Evolutionary conservation across 2,329 filamentous ascomycete genomes (phyloP).

Genomic region (Colletotrichum karsti): DNA sequence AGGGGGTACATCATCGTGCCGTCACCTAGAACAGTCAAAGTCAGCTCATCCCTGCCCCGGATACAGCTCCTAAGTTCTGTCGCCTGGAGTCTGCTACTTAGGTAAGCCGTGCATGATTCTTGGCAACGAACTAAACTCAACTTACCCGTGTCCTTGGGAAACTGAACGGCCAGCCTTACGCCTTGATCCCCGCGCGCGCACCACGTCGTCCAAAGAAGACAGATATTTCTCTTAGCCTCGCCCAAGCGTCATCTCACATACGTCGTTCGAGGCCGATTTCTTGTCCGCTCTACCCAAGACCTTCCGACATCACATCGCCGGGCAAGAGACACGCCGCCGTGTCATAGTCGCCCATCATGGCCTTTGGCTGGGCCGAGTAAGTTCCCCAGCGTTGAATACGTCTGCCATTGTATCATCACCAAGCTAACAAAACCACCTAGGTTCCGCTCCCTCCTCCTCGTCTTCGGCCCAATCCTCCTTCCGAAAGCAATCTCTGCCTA

Average conservation of each 20-base stretch:
- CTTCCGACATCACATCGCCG: too few relatives aligned
- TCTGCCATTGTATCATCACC: background rate
- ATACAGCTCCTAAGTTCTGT: constrained; percentile 18
- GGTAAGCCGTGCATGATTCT: constrained; percentile 14
- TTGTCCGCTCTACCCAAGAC: background rate
- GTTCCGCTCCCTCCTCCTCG: constrained; percentile 63
- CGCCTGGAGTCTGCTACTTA: constrained; percentile 9
- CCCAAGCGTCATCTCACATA: background rate
- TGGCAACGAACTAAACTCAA: constrained; percentile 19
- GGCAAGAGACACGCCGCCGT: background rate
- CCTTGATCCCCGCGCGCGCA: background rate
- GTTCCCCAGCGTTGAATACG: background rate
- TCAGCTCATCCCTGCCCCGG: constrained; percentile 16
- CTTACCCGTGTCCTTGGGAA: constrained; percentile 7
- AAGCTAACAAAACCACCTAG: constrained; percentile 38
- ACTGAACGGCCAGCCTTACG: background rate
- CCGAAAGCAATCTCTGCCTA: constrained; percentile 73
- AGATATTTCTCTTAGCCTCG: constrained; percentile 13
- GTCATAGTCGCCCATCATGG: constrained; percentile 21
- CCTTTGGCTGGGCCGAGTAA: constrained; percentile 34
- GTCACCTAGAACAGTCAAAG: background rate
- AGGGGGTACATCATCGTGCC: constrained; percentile 29
- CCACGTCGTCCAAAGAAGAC: background rate
- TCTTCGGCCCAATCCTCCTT: constrained; percentile 77
- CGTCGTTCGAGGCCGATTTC: background rate